phyloP scores from a whole-genome alignment of 768 basidiomycete genomes.

The Rickenella mellea region DNA sequence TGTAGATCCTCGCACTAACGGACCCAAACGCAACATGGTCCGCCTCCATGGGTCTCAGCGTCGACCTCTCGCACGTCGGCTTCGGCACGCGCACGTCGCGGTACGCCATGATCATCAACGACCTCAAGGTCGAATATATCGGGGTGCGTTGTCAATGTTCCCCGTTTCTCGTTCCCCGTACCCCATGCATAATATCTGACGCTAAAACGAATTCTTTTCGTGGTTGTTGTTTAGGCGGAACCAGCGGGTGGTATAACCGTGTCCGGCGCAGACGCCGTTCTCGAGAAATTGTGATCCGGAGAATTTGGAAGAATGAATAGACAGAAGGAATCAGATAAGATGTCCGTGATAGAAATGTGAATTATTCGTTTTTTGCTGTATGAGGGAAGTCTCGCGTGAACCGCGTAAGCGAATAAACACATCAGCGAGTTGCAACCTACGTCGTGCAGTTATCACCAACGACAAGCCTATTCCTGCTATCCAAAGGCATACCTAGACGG shows the following conservation, averaged over 20 bases:
- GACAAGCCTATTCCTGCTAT: too few relatives aligned
- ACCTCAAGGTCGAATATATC: conserved; percentile 61
- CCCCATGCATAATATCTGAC: conserved; percentile 12
- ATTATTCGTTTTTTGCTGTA: too few relatives aligned
- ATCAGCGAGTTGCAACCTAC: too few relatives aligned
- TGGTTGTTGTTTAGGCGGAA: conserved; percentile 41
- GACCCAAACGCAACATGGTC: conserved; percentile 53
- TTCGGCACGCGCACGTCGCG: conserved; percentile 52
- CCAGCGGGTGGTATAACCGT: conserved; percentile 39
- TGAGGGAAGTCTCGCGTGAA: too few relatives aligned
- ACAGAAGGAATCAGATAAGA: too few relatives aligned
- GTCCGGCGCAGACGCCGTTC: conserved; percentile 49
- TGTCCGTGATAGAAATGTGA: too few relatives aligned
- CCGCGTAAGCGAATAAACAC: too few relatives aligned
- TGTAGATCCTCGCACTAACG: conserved; percentile 49
- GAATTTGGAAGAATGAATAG: neutral
- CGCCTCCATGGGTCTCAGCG: conserved; percentile 41
- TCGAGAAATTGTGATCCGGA: conserved; percentile 14
- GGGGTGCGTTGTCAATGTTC: conserved; percentile 32
- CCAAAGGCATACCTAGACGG: too few relatives aligned
- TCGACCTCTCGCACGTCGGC: conserved; percentile 39
- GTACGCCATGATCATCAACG: conserved; percentile 58
- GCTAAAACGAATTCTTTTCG: too few relatives aligned
- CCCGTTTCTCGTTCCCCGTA: neutral
- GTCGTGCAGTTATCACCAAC: too few relatives aligned